Base-by-base conservation (phyloP, 148 eudicot genomes). In the Amaranthus palmeri region DNA sequence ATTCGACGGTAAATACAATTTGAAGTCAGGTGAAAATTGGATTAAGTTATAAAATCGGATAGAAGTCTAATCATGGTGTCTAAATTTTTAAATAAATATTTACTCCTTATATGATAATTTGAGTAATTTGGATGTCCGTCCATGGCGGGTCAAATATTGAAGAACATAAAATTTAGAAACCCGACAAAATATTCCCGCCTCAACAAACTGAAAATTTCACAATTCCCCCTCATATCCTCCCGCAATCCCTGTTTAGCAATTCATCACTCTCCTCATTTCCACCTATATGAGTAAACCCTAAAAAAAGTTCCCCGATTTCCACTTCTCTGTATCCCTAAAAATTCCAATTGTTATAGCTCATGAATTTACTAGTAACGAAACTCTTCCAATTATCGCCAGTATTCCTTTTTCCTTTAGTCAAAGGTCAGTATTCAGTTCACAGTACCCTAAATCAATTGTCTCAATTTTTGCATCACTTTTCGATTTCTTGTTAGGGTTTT, bases 161-260 rank as follows among this genome's bases (percentile, higher is more conserved):
- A 12, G 18, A 65, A 65, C 14, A 17, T 42, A 65, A 41, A 68
- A 13, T 68, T 41, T 36, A 9, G 47, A 41, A 36, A 49, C 1
- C 4, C 17, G 36, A 25, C 36, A 25, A 25, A 25, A 25, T 10
- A 14, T 66, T 74, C 77, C 77, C 77, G 77, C 77, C 77, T 57
- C 18, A 55, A 8, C 71, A 66, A 72, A 41, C 57, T 50, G 53
- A 65, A 73, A 55, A 36, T 41, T 25, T 25, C 36, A 25, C 36
- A 25, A 25, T 25, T 25, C 36, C 7, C 52, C 51, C 47, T 46
- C 68, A 12, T 47, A 25, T 56, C 18, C 42, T 11, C 41, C n/a
- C 7, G 15, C 52, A 59, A 57, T 49, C 67, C 74, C 57, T 49
- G 7, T 10, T 65, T 71, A 25, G 36, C 36, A 25, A 25, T 25